Conservation (phyloP, 2,329 filamentous ascomycete genomes). For the Sordariomycetes sp. region DNA sequence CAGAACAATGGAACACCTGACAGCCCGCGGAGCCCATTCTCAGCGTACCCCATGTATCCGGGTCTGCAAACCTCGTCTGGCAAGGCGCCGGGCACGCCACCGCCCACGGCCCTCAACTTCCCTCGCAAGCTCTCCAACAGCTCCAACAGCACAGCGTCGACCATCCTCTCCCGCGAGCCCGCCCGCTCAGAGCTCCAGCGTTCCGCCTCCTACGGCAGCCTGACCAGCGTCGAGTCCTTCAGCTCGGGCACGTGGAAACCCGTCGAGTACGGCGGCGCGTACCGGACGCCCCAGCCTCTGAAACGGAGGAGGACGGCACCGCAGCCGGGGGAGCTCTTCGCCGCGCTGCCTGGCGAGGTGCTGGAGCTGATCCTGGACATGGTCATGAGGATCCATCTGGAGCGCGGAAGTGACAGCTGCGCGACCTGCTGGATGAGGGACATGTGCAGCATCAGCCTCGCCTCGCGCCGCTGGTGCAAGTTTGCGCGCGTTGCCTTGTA, state of each 20-base stretch:
- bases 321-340: constrained; percentile 42
- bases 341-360: constrained; percentile 48
- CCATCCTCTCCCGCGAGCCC: constrained; percentile 19
- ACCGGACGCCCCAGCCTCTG: constrained; percentile 4
- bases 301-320: constrained; percentile 13
- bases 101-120: constrained; percentile 19
- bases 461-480: constrained; percentile 41
- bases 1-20: background rate
- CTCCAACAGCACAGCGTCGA: constrained; percentile 12
- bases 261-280: constrained; percentile 14
- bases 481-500: constrained; percentile 42
- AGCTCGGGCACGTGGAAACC: constrained; percentile 21
- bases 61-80: background rate
- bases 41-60: background rate
- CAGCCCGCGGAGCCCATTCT: background rate
- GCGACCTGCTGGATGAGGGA: constrained; percentile 59
- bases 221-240: constrained; percentile 30
- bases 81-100: constrained; percentile 5
- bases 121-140: constrained; percentile 19
- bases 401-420: constrained; percentile 39
- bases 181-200: constrained; percentile 13
- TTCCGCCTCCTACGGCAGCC: constrained; percentile 22
- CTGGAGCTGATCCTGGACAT: constrained; percentile 45
- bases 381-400: constrained; percentile 42
- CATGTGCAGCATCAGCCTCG: constrained; percentile 38